These are phyloP conservation scores for Wickerhamiella occidentalis DNA, from an alignment of 805 yeast species.

Conservation along the genomic window DNA sequence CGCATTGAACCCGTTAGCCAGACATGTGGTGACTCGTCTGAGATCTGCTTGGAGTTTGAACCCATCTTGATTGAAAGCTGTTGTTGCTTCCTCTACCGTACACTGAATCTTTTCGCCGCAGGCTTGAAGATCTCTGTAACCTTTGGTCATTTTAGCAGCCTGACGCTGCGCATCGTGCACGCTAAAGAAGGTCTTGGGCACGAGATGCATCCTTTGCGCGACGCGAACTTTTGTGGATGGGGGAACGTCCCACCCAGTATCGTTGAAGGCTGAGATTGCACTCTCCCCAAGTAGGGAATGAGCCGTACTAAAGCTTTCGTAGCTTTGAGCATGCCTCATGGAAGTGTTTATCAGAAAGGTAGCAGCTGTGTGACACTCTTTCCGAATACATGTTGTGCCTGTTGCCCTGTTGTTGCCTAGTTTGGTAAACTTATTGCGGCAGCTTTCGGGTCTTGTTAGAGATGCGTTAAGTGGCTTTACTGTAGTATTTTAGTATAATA, in stretches of 20 bases:
- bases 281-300: neutral
- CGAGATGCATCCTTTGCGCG: conserved; percentile 6
- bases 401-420: too few species aligned
- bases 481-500: too few species aligned
- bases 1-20: neutral
- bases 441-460: too few species aligned
- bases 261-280: neutral
- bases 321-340: conserved; percentile 1
- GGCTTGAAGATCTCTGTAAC: neutral
- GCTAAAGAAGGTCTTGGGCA: neutral
- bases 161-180: neutral
- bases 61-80: neutral
- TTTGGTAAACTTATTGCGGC: too few species aligned
- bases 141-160: neutral
- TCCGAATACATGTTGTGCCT: neutral
- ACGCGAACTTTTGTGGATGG: conserved; percentile 2
- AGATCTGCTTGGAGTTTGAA: neutral
- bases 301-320: neutral
- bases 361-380: neutral
- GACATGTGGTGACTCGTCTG: neutral
- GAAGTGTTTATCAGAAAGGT: neutral
- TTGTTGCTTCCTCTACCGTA: neutral
- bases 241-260: neutral
- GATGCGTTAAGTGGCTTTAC: too few species aligned
- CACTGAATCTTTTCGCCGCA: neutral